These are phyloP conservation scores for Botryotinia globosa DNA, from an alignment of 2,329 filamentous ascomycete genomes.

Conservation along the genomic window DNA sequence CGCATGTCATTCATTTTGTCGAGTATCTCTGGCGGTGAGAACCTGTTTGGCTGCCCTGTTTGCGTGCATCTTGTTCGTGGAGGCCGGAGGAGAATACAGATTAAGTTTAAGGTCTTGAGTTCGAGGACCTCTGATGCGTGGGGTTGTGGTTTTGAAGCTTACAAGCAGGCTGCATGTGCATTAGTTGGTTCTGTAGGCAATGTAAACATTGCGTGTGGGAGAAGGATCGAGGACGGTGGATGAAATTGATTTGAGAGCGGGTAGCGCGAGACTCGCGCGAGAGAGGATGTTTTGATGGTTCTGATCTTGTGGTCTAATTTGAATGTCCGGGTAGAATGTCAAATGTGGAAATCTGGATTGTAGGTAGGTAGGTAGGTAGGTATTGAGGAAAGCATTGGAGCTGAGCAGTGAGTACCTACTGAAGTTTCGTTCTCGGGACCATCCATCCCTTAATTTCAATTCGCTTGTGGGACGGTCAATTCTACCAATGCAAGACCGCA, in stretches of 20 bases:
- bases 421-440: not conserved
- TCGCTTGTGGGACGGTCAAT: not conserved
- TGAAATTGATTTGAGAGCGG: constrained; percentile 1
- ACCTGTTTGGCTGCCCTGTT: not conserved
- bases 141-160: not conserved
- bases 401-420: not conserved
- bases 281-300: not conserved
- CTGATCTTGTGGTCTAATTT: not conserved
- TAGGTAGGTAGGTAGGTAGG: not conserved
- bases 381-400: not conserved
- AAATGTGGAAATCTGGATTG: not conserved
- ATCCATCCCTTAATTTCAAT: not conserved
- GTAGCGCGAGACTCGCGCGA: constrained; percentile 8
- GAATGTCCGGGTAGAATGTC: not conserved
- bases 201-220: not conserved
- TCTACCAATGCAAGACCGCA: not conserved
- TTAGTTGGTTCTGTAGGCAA: constrained; percentile 1
- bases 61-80: not conserved
- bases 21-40: constrained; percentile 11
- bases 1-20: not conserved
- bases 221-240: not conserved
- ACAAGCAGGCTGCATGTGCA: constrained; percentile 6
- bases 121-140: not conserved
- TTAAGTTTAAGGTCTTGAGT: constrained; percentile 1
- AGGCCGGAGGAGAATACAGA: not conserved